phyloP scores from a whole-genome alignment of 805 yeast genomes.

The Candida sonorensis region DNA sequence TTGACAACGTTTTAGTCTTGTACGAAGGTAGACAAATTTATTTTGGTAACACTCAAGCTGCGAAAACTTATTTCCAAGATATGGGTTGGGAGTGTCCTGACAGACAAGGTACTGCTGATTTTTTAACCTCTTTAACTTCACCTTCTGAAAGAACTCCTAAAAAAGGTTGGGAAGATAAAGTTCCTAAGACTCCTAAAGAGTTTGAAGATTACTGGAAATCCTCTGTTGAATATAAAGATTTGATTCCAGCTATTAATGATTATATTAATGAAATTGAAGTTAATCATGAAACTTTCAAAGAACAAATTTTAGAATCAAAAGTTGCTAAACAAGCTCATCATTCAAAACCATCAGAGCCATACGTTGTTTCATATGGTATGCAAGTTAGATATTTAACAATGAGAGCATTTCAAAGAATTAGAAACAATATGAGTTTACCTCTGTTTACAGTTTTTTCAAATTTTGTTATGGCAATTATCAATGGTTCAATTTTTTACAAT shows the following conservation, averaged over 20 bases:
- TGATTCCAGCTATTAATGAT: constrained; percentile 30
- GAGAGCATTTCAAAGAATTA: constrained; percentile 43
- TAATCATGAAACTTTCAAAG: constrained; percentile 21
- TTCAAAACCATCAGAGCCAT: constrained; percentile 43
- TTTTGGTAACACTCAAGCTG: constrained; percentile 27
- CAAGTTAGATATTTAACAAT: constrained; percentile 41
- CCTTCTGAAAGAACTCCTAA: constrained; percentile 23
- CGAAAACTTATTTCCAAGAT: constrained; percentile 28
- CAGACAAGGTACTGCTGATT: constrained; percentile 38
- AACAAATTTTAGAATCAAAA: constrained; percentile 12
- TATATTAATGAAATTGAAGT: constrained; percentile 8
- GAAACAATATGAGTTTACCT: constrained; percentile 43
- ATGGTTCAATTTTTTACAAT: constrained; percentile 55
- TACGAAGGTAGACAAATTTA: constrained; percentile 35
- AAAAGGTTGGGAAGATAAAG: constrained; percentile 28
- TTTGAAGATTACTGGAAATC: constrained; percentile 32
- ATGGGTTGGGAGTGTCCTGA: constrained; percentile 36
- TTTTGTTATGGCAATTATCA: constrained; percentile 45
- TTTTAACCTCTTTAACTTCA: constrained; percentile 28
- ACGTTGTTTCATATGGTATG: constrained; percentile 42
- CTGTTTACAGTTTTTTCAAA: constrained; percentile 37
- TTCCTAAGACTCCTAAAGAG: constrained; percentile 32
- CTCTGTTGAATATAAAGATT: constrained; percentile 24
- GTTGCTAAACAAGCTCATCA: constrained; percentile 44
- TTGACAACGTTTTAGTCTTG: constrained; percentile 30